Evolutionary conservation across 2,329 filamentous ascomycete species (phyloP), one percentile per base, ranked within the genome.

Genomic region (Cephalotrichum gorgonifer): DNA sequence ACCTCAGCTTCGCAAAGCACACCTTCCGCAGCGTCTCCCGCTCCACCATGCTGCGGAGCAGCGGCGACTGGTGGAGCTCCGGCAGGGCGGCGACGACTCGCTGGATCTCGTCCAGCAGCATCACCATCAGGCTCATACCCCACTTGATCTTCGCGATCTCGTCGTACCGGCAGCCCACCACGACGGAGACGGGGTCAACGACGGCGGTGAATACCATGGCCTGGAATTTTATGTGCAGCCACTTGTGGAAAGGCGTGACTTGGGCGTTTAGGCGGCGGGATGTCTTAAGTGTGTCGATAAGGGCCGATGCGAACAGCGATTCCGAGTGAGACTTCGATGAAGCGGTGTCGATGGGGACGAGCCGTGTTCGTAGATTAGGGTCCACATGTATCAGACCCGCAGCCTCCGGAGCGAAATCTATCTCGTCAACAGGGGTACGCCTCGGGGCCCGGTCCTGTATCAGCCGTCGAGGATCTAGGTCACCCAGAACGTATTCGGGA

Each of bases 121-220:
- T 68, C 39, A 83, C 74, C 66, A 91, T 85, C 41, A 86, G 74
- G 38, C 75, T 72, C 15, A 78, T 78, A 0, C 86, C 74, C 35
- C 78, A 70, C 53, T 72, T 74, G 64, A 90, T 90, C 57, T 77
- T 74, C 7, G 85, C 66, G 1, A 97, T 65, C 43, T 81, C 72
- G 41, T 85, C 79, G 60, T 94, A 95, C 26, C 78, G 74, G 56
- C 83, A 79, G 57, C 94, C 86, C 47, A 94, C 75, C 8, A 95
- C 69, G 2, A 86, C 83, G 4, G 88, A 90, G 5, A 96, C 71
- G 0, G 91, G 83, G 54, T 95, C 90, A 49, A 94, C 79, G 26
- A 93, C 74, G 44, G 82, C 78, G 53, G 84, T 83, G 56, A 90
- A 79, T 2, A 87, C 81, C 33, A 96, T 72, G 43, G 83, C 84